Evolutionary conservation across 169 alveolate species (phyloP), one percentile per base, ranked within the genome.

Genomic region (Eimeria tenella): DNA sequence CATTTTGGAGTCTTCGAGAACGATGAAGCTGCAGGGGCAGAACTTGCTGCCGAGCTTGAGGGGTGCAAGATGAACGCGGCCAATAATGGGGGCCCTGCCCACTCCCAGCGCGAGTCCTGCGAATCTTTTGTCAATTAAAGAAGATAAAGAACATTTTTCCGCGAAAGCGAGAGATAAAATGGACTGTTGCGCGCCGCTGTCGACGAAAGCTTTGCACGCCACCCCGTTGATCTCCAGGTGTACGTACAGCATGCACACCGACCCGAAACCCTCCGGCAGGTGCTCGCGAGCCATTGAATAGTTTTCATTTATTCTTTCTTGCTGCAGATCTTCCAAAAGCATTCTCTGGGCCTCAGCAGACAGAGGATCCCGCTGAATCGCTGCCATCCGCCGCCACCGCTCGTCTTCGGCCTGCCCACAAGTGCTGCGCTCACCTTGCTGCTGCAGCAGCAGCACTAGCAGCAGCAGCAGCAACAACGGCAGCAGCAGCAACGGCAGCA

Each of bases 171-270:
- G 94, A 52, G 99, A 97, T 98, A 99, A 98, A 58, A 99, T 98
- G 25, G 99, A 98, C 62, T 98, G 96, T 96, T 99, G 99, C 4
- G 99, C 99, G 17, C 99, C 99, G 75, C 99, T 98, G 95, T 99
- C 99, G 17, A 99, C 99, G 77, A 99, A 97, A 17, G 99, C 99
- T 74, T 97, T 96, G 42, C 98, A 94, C 53, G 96, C 97, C 5
- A 97, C 97, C 31, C 98, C 97, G 96, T 98, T 98, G 62, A 99
- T 96, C 86, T 97, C 98, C 49, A 97, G 96, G 73, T 97, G 97
- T 74, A 99, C 97, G 96, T 97, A 98, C 71, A 99, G 96, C 99
- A 98, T 98, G 87, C 95, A 95, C 13, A 98, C 98, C 31, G 95
- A 95, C 15, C 96, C 96, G 71, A 94, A 94, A 11, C 94, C 89